These are phyloP conservation scores for Kregervanrija delftensis DNA, from an alignment of 805 yeast genomes.

Conservation along the genomic window DNA sequence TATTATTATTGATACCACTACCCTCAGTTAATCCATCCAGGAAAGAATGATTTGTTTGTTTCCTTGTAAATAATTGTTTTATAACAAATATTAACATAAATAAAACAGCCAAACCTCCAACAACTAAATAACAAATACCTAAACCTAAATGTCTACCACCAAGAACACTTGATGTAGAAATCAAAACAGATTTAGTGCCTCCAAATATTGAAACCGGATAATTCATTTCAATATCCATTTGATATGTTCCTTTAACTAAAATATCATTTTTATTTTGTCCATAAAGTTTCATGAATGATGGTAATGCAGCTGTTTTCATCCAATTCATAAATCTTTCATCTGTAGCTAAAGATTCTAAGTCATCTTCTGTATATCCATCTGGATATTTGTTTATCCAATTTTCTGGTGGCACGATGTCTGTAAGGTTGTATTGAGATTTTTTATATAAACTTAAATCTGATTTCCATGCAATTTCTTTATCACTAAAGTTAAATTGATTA, in stretches of 20 bases:
- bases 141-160: constrained; percentile 85
- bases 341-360: constrained; percentile 65
- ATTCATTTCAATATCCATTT: constrained; percentile 59
- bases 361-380: constrained; percentile 78
- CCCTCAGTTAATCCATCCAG: constrained; percentile 19
- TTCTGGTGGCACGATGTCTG: constrained; percentile 87
- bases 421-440: constrained; percentile 59
- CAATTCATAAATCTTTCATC: constrained; percentile 91
- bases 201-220: constrained; percentile 81
- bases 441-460: constrained; percentile 68
- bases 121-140: constrained; percentile 79
- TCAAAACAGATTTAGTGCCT: constrained; percentile 78
- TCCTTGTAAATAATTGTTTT: constrained; percentile 60
- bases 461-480: constrained; percentile 75
- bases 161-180: constrained; percentile 74
- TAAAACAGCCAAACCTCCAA: constrained; percentile 68
- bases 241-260: constrained; percentile 62
- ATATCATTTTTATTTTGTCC: constrained; percentile 47
- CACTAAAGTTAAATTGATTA: constrained; percentile 36
- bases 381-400: constrained; percentile 81
- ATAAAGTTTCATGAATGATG: constrained; percentile 80
- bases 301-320: constrained; percentile 97
- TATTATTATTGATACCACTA: not conserved
- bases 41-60: constrained; percentile 23
- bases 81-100: constrained; percentile 64